Base-by-base conservation (phyloP, 495 filamentous ascomycete species). In the Penicillium coprophilum region DNA sequence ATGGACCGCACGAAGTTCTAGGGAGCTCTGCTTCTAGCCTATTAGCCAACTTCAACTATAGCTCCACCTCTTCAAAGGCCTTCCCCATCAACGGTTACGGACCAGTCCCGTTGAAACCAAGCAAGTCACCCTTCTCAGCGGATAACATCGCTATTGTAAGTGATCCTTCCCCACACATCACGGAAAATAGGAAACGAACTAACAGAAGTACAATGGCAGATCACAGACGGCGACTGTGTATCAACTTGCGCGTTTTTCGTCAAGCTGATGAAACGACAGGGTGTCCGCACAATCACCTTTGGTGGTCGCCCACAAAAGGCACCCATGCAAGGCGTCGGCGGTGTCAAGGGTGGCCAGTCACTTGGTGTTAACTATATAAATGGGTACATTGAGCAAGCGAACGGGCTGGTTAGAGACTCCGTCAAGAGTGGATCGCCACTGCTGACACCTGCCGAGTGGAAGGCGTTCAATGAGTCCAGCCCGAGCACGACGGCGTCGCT, bases 271-370 rank as follows among this genome's bases (percentile, higher is more conserved):
- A 72, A 76, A 3, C 69, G 77, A 52, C 75, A 81, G 60, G 83
- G 72, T 13, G 80, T 89, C 1, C 81, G 81, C 60, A 81, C 80
- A 24, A 78, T 88, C 44, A 79, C 78, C 2, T 69, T 87, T 31
- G 86, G 86, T 17, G 86, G 86, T 13, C 78, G 85, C 19, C 81
- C 84, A 8, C 67, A 72, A 50, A 59, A 69, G 4, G 71, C 69
- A n/a, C 74, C 78, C 6, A 89, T 89, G 70, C 85, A 88, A 70
- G 82, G 77, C 15, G 75, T 87, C 10, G 85, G 85, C 9, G 80
- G 80, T 19, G 77, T 81, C 0, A 85, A 85, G 63, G 85, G 86
- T 15, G 69, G 71, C 45, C 63, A 68, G 38, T 70, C 67, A 1
- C 53, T 71, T 13, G 47, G 56, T 1, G 41, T 67, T 30, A 53